Evolutionary conservation across 2,329 filamentous ascomycete genomes (phyloP), one percentile per base, ranked within the genome.

Genomic region (Fusarium nodosum): DNA sequence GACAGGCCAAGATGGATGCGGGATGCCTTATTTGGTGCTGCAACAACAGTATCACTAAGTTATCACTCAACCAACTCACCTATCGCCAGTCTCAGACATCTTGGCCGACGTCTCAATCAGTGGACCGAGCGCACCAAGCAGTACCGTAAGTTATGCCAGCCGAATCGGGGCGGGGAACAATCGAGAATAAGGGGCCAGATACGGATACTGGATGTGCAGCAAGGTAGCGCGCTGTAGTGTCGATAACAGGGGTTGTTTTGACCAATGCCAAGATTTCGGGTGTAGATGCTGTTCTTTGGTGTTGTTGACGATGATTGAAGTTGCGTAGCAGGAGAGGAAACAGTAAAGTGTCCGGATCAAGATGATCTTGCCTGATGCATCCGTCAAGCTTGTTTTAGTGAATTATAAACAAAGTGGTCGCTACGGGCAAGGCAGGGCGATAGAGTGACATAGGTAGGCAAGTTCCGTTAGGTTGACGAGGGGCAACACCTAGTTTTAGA

Each of bases 1-100:
- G 55, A 24, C 44, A 56, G 44, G 33, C 30, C 58, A 47, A 36
- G 28, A 34, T 20, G 52, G 33, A 46, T 24, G 36, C 28, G 38
- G 28, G 28, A 45, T 20, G 33, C 20, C 33, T 42, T 36, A 26
- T 38, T 36, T 51, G 54, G 58, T 48, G 50, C 42, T 58, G 33
- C 7, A 57, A 50, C 36, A 30, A 28, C 20, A 15, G 16, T 39
- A 63, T 65, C 54, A 42, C 30, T 30, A 52, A 39, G 24, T 41
- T 52, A 34, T 39, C 44, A 45, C 48, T 45, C n/a, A 28, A 66
- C 72, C n/a, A 28, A 66, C 72, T 71, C 62, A 74, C 72, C 71
- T 68, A 28, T 72, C 72, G 24, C 72, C 72, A 58, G 65, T 55
- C 53, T 74, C 72, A 71, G 71, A 72, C 72, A 74, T 74, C 51